Evolutionary conservation across 768 basidiomycete genomes (phyloP).

Genomic region (Lactarius sanguifluus): DNA sequence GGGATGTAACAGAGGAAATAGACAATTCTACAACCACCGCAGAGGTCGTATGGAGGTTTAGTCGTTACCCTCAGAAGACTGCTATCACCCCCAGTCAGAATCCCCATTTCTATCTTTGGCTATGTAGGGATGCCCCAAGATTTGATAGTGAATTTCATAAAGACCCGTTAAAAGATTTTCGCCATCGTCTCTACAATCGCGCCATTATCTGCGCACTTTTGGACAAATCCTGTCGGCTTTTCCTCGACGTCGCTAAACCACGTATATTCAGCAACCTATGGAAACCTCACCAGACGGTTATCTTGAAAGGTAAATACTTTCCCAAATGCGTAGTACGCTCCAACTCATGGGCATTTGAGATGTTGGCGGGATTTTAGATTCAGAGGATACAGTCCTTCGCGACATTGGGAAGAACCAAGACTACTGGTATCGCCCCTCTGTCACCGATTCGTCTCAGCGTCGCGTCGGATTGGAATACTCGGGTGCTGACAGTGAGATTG

Average conservation of each 20-base stretch:
- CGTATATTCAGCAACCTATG: constrained; percentile 12
- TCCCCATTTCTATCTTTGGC: neutral
- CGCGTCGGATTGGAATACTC: neutral
- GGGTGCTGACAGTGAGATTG: neutral
- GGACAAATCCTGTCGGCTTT: constrained; percentile 1
- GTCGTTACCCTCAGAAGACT: neutral
- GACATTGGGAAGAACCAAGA: neutral
- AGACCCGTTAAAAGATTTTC: neutral
- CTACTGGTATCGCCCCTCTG: neutral
- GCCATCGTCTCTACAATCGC: neutral
- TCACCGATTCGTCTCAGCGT: neutral
- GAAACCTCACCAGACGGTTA: constrained; percentile 9
- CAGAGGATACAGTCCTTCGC: neutral
- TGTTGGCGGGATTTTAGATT: neutral
- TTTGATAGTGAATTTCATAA: neutral
- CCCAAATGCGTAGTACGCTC: too few species aligned
- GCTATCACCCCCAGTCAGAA: neutral
- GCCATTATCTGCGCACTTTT: neutral
- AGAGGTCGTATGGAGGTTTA: constrained; percentile 1
- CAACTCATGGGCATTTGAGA: neutral
- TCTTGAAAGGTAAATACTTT: constrained; percentile 13
- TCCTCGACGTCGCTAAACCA: neutral
- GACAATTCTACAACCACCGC: neutral
- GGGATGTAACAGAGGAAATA: neutral
- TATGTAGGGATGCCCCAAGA: neutral